Base-by-base conservation (phyloP, 1,139 yeast species). In the Petasospora fabianii region DNA sequence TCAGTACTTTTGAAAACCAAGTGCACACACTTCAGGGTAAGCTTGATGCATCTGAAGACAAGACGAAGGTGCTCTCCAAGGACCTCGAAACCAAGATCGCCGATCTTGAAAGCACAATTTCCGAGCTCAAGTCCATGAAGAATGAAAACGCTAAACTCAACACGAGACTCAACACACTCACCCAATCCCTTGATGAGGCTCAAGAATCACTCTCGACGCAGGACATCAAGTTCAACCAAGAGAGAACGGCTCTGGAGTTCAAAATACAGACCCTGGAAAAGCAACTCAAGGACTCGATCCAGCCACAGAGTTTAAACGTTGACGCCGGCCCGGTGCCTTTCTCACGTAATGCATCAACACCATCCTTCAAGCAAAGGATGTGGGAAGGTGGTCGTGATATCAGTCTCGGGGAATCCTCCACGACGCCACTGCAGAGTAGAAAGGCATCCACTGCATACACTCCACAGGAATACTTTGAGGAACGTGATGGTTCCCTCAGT, bases 1-100 rank as follows among this genome's bases (percentile, higher is more conserved):
- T 78, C 4, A 71, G 74, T 30, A 58, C 59, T 19, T 60, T 80
- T 31, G 70, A 73, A 30, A 50, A 34, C 26, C 48, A 48, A 8
- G 30, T 39, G 9, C 30, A 32, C 3, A 27, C 33, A 1, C n/a
- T 48, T 7, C 35, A 44, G 3, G 22, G 30, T 2, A 38, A 28
- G 7, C 38, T 48, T 4, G 13, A 38, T 4, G 30, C 36, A n/a
- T 48, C 46, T 9, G 43, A 44, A 14, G 31, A 47, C 18, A 51
- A 49, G 28, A 43, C 47, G 13, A 39, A 46, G 3, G 44, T 51
- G 2, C 32, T 53, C 4, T 34, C 52, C 2, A 48, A 51, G 17
- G 61, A 60, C 29, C 46, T 59, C 11, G 47, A 46, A 6, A 30
- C 30, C 3, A 55, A 49, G 34, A 40, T 44, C 4, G 29, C 44